These are phyloP conservation scores for Metschnikowia orientalis DNA, from an alignment of 805 yeast species.

Conservation along the genomic window DNA sequence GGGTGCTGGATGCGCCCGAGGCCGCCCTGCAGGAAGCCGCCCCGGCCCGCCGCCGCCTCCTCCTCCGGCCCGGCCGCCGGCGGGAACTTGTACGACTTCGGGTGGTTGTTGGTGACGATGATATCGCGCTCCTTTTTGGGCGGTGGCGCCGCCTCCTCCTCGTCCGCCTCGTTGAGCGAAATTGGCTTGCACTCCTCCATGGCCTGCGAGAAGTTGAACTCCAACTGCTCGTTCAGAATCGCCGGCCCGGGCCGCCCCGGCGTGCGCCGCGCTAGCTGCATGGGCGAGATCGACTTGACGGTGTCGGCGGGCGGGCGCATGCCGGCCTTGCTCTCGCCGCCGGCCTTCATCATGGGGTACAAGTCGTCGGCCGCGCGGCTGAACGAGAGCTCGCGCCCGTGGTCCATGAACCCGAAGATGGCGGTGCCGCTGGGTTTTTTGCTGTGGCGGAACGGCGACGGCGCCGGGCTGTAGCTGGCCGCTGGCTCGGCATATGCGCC, in stretches of 20 bases:
- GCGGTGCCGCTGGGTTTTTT: constrained; percentile 75
- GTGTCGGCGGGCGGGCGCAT: constrained; percentile 17
- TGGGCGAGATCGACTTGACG: constrained; percentile 28
- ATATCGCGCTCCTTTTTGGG: constrained; percentile 33
- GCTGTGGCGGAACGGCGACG: constrained; percentile 37
- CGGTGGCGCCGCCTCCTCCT: constrained; percentile 10
- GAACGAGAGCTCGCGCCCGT: constrained; percentile 58
- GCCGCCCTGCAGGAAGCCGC: constrained; percentile 1
- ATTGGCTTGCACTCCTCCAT: constrained; percentile 21
- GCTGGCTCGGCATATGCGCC: constrained; percentile 7
- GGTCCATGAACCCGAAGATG: constrained; percentile 68
- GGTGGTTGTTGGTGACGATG: constrained; percentile 43
- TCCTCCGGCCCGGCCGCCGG: constrained; percentile 37
- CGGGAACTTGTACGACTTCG: constrained; percentile 57
- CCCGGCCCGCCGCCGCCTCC: constrained; percentile 7
- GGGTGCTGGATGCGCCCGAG: constrained; percentile 15
- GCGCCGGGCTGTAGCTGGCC: constrained; percentile 13
- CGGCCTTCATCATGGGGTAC: no score
- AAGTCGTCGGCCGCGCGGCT: constrained; percentile 47
- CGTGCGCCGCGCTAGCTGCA: constrained; percentile 12
- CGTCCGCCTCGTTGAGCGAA: constrained; percentile 28
- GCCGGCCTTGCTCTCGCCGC: constrained; percentile 18
- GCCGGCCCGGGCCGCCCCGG: constrained; percentile 3
- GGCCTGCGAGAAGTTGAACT: constrained; percentile 17
- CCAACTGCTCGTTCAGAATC: constrained; percentile 16